These are phyloP conservation scores for Dictyostelium brefeldianum DNA, from an alignment of 78 protist genomes.

Conservation along the genomic window DNA sequence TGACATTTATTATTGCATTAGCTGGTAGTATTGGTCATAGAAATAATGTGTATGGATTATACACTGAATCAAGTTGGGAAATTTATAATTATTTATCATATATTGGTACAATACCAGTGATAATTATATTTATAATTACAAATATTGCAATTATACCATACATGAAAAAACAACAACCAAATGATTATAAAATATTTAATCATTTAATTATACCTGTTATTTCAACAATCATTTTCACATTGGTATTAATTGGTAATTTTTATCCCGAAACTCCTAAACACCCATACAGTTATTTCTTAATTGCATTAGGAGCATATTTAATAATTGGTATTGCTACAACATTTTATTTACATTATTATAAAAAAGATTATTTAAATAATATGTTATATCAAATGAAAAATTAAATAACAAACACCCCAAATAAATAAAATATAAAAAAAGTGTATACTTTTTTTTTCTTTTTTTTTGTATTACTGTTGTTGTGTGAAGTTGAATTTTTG, in stretches of 20 bases:
- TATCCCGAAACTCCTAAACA: slow-evolving; percentile 5
- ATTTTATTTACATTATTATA: not conserved
- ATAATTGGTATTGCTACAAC: not conserved
- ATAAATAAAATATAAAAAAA: too few species aligned
- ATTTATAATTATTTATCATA: slow-evolving; percentile 33
- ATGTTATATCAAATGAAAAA: not conserved
- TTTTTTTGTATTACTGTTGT: too few species aligned
- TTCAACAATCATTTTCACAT: slow-evolving; percentile 9
- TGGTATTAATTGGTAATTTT: slow-evolving; percentile 32
- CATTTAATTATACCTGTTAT: slow-evolving; percentile 23
- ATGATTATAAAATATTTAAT: not conserved
- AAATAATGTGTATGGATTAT: too few species aligned
- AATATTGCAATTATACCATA: slow-evolving; percentile 43
- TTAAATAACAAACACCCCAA: not conserved
- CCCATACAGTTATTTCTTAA: not conserved
- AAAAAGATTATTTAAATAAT: slow-evolving; percentile 6
- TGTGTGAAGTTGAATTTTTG: too few species aligned
- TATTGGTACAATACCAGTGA: slow-evolving; percentile 42
- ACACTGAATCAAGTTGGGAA: slow-evolving; percentile 29
- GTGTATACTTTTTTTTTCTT: too few species aligned
- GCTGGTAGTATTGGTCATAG: not conserved
- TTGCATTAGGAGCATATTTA: not conserved
- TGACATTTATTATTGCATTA: not conserved
- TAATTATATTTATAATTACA: slow-evolving; percentile 28
- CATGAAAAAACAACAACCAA: slow-evolving; percentile 19